These are phyloP conservation scores for Neophaeococcomyces aloes DNA, from an alignment of 2,329 filamentous ascomycete genomes.

Conservation along the genomic window DNA sequence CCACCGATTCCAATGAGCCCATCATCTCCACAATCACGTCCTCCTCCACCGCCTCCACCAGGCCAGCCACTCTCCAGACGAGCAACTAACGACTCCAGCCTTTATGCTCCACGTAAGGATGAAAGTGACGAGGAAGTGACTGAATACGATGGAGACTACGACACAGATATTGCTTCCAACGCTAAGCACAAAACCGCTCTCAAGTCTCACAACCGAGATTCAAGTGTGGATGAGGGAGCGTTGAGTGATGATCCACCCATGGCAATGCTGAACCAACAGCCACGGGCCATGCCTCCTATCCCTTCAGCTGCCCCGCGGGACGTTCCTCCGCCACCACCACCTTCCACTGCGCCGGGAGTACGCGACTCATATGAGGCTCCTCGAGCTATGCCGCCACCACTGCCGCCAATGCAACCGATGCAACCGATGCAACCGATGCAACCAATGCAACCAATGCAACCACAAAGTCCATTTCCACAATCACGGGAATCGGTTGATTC, in stretches of 20 bases:
- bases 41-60: conserved; percentile 53
- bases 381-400: conserved; percentile 56
- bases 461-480: conserved; percentile 50
- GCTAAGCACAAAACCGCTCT: conserved; percentile 89
- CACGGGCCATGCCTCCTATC: conserved; percentile 38
- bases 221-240: conserved; percentile 59
- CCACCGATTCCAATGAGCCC: conserved; percentile 30
- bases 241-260: conserved; percentile 46
- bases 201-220: conserved; percentile 67
- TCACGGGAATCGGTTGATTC: conserved; percentile 57
- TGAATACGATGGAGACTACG: conserved; percentile 95
- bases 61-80: conserved; percentile 44
- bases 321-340: conserved; percentile 53
- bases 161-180: conserved; percentile 91
- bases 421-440: conserved; percentile 39
- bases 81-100: conserved; percentile 48
- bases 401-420: conserved; percentile 39
- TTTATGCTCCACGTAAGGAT: conserved; percentile 36
- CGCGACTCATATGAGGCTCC: conserved; percentile 62
- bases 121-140: conserved; percentile 71
- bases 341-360: conserved; percentile 47
- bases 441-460: conserved; percentile 40
- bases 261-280: conserved; percentile 33
- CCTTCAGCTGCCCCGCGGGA: conserved; percentile 49
- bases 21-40: conserved; percentile 41